A percentile compares a stretch with the other conserved stretches of the same genome.
These are phyloP conservation scores for Apiotrichum domesticum DNA, from an alignment of 1,284 basidiomycete species.

Conservation along the genomic window DNA sequence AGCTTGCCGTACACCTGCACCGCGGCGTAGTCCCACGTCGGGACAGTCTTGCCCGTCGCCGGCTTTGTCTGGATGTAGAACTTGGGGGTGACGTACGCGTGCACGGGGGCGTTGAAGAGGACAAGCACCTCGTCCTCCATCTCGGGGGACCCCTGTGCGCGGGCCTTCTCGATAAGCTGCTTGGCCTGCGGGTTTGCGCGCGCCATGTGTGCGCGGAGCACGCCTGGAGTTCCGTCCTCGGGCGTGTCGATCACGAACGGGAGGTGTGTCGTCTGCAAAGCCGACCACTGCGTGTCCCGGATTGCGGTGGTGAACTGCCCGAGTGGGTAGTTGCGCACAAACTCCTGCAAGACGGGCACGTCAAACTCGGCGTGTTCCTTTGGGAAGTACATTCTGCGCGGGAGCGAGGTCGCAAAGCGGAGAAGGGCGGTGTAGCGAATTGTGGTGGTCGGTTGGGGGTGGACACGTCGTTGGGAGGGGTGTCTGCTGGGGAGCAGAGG, in stretches of 20 bases:
- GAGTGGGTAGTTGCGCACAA: constrained; percentile 47
- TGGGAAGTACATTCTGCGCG: constrained; percentile 48
- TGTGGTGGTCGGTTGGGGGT: no score
- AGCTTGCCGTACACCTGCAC: constrained; percentile 45
- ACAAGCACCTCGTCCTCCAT: constrained; percentile 40
- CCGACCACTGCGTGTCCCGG: constrained; percentile 26
- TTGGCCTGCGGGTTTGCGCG: constrained; percentile 45
- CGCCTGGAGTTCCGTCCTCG: constrained; percentile 8
- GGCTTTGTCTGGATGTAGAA: constrained; percentile 45
- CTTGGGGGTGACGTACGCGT: constrained; percentile 44
- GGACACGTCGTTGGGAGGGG: no score
- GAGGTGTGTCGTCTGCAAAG: constrained; percentile 49
- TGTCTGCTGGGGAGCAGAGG: no score
- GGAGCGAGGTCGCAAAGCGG: neutral
- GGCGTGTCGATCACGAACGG: constrained; percentile 46
- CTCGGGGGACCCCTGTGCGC: neutral
- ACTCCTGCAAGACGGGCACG: constrained; percentile 40
- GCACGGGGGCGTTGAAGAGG: constrained; percentile 40
- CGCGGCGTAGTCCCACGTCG: constrained; percentile 47
- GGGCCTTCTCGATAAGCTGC: constrained; percentile 24
- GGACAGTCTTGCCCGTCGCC: constrained; percentile 42
- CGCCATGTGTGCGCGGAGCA: constrained; percentile 43
- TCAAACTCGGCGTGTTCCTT: constrained; percentile 47
- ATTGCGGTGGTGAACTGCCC: constrained; percentile 49
- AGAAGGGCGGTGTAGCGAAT: neutral